A percentile compares a stretch with the other conserved stretches of the same genome.
Conservation (phyloP, 2,329 filamentous ascomycete species). For the Ceratocystis eucalypticola region DNA sequence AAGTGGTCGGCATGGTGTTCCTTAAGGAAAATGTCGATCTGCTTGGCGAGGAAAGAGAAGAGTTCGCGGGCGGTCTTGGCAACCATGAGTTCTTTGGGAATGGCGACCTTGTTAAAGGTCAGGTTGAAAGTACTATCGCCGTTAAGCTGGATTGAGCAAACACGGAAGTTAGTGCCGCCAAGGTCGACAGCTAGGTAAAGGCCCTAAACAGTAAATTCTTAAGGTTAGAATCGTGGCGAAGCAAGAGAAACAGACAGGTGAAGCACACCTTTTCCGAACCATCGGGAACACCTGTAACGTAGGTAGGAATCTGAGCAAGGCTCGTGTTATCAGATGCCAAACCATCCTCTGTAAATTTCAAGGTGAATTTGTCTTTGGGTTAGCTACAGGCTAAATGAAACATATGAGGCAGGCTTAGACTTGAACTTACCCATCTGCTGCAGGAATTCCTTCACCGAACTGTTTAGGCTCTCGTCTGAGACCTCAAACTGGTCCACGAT, state of each 20-base stretch:
- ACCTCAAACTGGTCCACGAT: constrained; percentile 81
- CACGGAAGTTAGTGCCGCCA: constrained; percentile 96
- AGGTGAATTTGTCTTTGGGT: background rate
- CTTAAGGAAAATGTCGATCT: constrained; percentile 79
- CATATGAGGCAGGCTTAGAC: no score
- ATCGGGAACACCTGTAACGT: constrained; percentile 90
- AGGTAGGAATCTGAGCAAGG: constrained; percentile 91
- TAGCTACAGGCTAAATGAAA: background rate
- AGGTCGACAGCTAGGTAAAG: constrained; percentile 93
- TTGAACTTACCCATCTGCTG: constrained; percentile 54
- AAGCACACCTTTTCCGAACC: constrained; percentile 78
- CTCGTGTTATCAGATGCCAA: constrained; percentile 63
- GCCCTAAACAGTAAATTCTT: constrained; percentile 42
- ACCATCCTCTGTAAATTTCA: constrained; percentile 52
- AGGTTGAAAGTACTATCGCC: constrained; percentile 92
- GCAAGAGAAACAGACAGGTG: background rate
- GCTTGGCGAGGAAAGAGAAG: constrained; percentile 82
- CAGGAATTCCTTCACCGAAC: constrained; percentile 73
- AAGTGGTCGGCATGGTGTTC: constrained; percentile 84
- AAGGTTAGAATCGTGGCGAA: background rate
- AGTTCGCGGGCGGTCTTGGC: constrained; percentile 75
- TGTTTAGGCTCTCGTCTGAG: constrained; percentile 61
- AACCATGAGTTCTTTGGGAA: constrained; percentile 81
- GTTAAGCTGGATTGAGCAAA: constrained; percentile 87
- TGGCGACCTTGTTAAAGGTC: constrained; percentile 81